Evolutionary conservation across 352 stramenopile species (phyloP).

Genomic region (Plasmopara muralis): DNA sequence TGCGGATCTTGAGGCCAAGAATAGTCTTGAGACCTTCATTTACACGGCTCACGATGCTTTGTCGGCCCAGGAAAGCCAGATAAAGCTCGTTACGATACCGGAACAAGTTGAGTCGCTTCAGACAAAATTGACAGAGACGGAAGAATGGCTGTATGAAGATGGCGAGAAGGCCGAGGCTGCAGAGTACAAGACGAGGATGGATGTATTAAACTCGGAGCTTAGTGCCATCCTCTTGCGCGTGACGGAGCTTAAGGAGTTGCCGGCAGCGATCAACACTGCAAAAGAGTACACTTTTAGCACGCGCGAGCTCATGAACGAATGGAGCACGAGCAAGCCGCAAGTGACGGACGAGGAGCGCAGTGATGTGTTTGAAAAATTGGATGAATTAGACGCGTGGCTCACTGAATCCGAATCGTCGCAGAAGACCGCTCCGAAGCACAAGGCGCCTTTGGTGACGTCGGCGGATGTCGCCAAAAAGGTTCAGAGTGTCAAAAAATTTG

Average conservation of each 20-base stretch:
- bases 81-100: conserved; percentile 71
- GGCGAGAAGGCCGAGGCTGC: conserved; percentile 80
- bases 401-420: conserved; percentile 51
- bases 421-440: conserved; percentile 65
- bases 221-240: conserved; percentile 88
- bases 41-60: conserved; percentile 90
- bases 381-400: conserved; percentile 80
- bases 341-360: conserved; percentile 88
- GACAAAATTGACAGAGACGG: conserved; percentile 66
- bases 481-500: conserved; percentile 79
- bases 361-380: conserved; percentile 84
- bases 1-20: conserved; percentile 81
- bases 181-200: conserved; percentile 85
- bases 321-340: conserved; percentile 58
- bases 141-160: conserved; percentile 93
- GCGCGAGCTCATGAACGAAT: conserved; percentile 55
- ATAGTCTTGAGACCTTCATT: conserved; percentile 90
- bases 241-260: conserved; percentile 77
- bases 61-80: conserved; percentile 57
- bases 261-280: conserved; percentile 69
- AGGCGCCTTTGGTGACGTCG: conserved; percentile 80
- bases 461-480: conserved; percentile 82
- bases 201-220: conserved; percentile 67
- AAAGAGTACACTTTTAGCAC: conserved; percentile 57
- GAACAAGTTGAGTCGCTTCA: conserved; percentile 82